A percentile compares a stretch with the other conserved stretches of the same genome.
These are phyloP conservation scores for Pseudopithomyces maydicus DNA, from an alignment of 2,329 filamentous ascomycete genomes.

Conservation along the genomic window DNA sequence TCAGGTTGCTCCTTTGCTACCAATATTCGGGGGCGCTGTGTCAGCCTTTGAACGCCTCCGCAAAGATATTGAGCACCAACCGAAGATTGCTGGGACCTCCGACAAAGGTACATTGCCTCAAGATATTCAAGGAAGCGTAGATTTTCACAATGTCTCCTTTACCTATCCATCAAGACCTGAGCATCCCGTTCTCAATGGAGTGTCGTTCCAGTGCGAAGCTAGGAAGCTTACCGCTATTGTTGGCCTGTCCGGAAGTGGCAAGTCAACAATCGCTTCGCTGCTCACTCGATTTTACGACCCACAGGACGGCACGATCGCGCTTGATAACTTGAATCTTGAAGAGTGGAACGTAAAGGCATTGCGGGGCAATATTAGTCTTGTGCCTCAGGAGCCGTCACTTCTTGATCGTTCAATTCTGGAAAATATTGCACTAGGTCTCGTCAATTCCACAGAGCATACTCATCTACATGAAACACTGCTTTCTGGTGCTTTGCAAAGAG, in stretches of 20 bases:
- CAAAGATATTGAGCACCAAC: constrained; percentile 60
- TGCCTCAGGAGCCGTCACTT: constrained; percentile 59
- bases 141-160: constrained; percentile 48
- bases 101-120: constrained; percentile 30
- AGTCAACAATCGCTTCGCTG: constrained; percentile 48
- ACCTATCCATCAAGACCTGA: constrained; percentile 49
- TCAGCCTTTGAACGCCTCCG: constrained; percentile 64
- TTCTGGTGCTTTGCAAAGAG: constrained; percentile 53
- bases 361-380: constrained; percentile 46
- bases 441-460: constrained; percentile 46
- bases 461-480: constrained; percentile 55
- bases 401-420: constrained; percentile 59
- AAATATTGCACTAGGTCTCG: constrained; percentile 59
- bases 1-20: constrained; percentile 54
- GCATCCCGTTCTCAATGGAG: constrained; percentile 43
- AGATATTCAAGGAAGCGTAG: constrained; percentile 53
- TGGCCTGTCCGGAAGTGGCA: constrained; percentile 50
- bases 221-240: constrained; percentile 50
- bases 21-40: constrained; percentile 55
- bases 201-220: constrained; percentile 46
- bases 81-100: constrained; percentile 46
- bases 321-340: constrained; percentile 55
- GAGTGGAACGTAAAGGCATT: constrained; percentile 44
- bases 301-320: constrained; percentile 61
- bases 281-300: constrained; percentile 49